phyloP scores from a whole-genome alignment of 2,329 filamentous ascomycete species.

The Metarhizium anisopliae region DNA sequence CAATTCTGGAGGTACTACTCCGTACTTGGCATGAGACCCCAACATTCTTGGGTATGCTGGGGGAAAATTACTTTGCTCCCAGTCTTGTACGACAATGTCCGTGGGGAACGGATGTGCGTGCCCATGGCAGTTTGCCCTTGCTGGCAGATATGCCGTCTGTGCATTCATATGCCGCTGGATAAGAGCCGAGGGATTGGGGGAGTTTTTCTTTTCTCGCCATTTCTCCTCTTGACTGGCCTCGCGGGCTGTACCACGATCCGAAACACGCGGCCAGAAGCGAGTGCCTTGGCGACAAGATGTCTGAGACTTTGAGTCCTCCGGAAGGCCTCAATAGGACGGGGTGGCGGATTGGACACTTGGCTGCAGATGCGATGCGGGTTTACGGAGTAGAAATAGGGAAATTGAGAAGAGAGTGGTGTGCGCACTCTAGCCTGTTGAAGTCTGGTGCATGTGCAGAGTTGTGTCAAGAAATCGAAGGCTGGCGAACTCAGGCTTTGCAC shows the following conservation, averaged over 20 bases:
- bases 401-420: background rate
- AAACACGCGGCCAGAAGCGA: background rate
- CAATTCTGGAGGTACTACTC: too few relatives aligned
- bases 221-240: background rate
- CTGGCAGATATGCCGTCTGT: background rate
- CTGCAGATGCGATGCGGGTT: background rate
- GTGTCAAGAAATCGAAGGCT: background rate
- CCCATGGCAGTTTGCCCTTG: background rate
- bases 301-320: background rate
- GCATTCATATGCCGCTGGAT: background rate
- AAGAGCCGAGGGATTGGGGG: background rate
- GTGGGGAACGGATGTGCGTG: background rate
- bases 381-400: background rate
- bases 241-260: background rate
- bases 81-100: background rate
- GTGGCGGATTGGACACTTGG: background rate
- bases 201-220: background rate
- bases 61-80: background rate
- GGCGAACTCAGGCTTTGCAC: background rate
- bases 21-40: background rate
- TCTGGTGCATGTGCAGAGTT: background rate
- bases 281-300: background rate
- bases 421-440: background rate
- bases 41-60: background rate
- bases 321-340: background rate